phyloP scores from a whole-genome alignment of 1,284 basidiomycete species.

The Inonotus hispidus region DNA sequence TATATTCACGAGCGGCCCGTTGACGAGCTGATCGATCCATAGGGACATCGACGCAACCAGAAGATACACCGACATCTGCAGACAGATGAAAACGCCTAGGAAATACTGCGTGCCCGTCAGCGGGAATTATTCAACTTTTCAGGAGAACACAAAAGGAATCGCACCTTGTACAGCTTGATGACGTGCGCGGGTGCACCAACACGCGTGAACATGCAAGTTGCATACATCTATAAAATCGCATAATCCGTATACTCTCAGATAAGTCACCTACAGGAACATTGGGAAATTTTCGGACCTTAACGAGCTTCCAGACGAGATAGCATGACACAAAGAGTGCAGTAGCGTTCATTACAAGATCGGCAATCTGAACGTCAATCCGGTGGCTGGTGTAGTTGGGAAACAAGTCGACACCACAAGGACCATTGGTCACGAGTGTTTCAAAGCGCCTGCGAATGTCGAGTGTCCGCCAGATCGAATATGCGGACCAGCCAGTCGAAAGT shows the following conservation, averaged over 20 bases:
- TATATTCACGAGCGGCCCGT: slow-evolving; percentile 39
- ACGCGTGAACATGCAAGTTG: slow-evolving; percentile 43
- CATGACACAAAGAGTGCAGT: slow-evolving; percentile 38
- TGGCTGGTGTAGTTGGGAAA: slow-evolving; percentile 40
- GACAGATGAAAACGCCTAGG: slow-evolving; percentile 48
- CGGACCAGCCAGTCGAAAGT: slow-evolving; percentile 45
- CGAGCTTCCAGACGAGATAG: slow-evolving; percentile 42
- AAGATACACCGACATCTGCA: slow-evolving; percentile 52
- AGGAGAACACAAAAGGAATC: not conserved
- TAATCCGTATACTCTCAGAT: not conserved
- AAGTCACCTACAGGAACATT: not conserved
- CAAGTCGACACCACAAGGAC: slow-evolving; percentile 42
- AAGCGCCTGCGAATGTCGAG: slow-evolving; percentile 32
- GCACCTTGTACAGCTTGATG: slow-evolving; percentile 37
- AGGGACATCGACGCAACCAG: slow-evolving; percentile 45
- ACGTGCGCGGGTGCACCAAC: slow-evolving; percentile 48
- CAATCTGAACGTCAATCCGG: slow-evolving; percentile 36
- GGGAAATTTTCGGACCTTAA: slow-evolving; percentile 31
- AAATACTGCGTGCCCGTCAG: slow-evolving; percentile 36
- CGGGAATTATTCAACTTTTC: not conserved
- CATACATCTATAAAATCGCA: slow-evolving; percentile 28
- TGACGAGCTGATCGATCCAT: slow-evolving; percentile 50
- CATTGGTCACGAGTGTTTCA: slow-evolving; percentile 33
- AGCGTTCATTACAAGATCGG: slow-evolving; percentile 41
- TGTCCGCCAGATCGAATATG: slow-evolving; percentile 46